A percentile compares a stretch with the other conserved stretches of the same genome.
phyloP scores from a whole-genome alignment of 352 stramenopile species.

The Sclerospora graminicola region DNA sequence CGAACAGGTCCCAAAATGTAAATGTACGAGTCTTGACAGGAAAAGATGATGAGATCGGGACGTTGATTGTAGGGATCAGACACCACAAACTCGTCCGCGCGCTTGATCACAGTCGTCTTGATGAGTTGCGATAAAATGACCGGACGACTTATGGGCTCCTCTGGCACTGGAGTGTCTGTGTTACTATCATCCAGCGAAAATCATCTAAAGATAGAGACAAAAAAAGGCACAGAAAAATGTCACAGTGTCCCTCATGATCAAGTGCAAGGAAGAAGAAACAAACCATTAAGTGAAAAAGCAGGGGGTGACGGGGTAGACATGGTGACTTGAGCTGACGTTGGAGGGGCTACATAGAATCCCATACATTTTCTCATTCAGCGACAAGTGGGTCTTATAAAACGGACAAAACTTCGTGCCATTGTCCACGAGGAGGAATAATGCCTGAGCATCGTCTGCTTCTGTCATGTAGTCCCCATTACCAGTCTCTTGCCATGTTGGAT shows the following conservation, averaged over 20 bases:
- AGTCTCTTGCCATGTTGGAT: too few species aligned
- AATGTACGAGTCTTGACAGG: slow-evolving; percentile 90
- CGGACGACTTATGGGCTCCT: too few species aligned
- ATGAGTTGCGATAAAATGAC: too few species aligned
- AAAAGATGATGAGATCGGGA: too few species aligned
- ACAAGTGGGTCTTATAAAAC: slow-evolving; percentile 67
- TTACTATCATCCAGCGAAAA: slow-evolving; percentile 31
- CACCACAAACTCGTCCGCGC: too few species aligned
- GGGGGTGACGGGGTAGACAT: slow-evolving; percentile 14
- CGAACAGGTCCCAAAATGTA: slow-evolving; percentile 94
- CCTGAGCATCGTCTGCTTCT: too few species aligned
- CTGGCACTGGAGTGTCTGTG: slow-evolving; percentile 27
- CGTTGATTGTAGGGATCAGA: too few species aligned
- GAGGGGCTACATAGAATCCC: slow-evolving; percentile 55
- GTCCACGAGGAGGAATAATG: slow-evolving; percentile 23
- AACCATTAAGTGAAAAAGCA: slow-evolving; percentile 28
- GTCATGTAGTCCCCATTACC: too few species aligned
- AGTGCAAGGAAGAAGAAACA: too few species aligned
- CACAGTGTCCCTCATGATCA: background rate
- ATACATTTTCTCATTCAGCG: slow-evolving; percentile 79
- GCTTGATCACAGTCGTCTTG: too few species aligned
- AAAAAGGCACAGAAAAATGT: slow-evolving; percentile 1
- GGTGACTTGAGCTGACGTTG: too few species aligned
- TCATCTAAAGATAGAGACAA: slow-evolving; percentile 18
- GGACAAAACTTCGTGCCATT: slow-evolving; percentile 51